Conservation (phyloP, 805 yeast species). For the Zygoascus flipseniorum region DNA sequence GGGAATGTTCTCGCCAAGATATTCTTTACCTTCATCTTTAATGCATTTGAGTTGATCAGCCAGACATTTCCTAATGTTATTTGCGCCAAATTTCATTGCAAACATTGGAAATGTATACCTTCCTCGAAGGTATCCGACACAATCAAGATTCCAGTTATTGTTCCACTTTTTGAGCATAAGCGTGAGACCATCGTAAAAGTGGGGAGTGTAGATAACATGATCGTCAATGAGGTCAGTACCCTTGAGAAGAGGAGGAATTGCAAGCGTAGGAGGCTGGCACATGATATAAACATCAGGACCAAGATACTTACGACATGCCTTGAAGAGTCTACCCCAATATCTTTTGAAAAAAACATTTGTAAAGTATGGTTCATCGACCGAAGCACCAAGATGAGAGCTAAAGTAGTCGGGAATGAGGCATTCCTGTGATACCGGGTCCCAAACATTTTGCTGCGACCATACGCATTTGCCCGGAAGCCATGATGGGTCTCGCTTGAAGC, state of each 20-base stretch:
- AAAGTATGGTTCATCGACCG: slow-evolving; percentile 19
- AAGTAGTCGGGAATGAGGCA: slow-evolving; percentile 43
- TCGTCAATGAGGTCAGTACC: slow-evolving; percentile 41
- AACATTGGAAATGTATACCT: slow-evolving; percentile 68
- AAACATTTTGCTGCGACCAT: slow-evolving; percentile 73
- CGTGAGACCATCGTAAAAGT: slow-evolving; percentile 92
- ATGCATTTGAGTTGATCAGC: slow-evolving; percentile 60
- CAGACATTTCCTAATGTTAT: slow-evolving; percentile 61
- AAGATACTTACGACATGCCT: slow-evolving; percentile 28
- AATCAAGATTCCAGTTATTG: slow-evolving; percentile 71
- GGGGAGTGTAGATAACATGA: slow-evolving; percentile 72
- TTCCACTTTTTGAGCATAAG: slow-evolving; percentile 91
- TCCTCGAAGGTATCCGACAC: slow-evolving; percentile 78
- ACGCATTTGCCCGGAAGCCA: slow-evolving; percentile 76
- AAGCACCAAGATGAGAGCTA: slow-evolving; percentile 17
- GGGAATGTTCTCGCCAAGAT: slow-evolving; percentile 60
- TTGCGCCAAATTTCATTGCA: slow-evolving; percentile 64
- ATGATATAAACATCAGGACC: slow-evolving; percentile 48
- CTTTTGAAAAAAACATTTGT: slow-evolving; percentile 56
- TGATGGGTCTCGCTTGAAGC: slow-evolving; percentile 51
- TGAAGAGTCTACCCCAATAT: slow-evolving; percentile 47
- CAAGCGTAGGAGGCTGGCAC: slow-evolving; percentile 76
- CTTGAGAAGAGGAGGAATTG: slow-evolving; percentile 61
- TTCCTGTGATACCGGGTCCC: slow-evolving; percentile 42
- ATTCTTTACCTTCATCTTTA: slow-evolving; percentile 50